Evolutionary conservation across 2,329 filamentous ascomycete species (phyloP).

Genomic region (Xylaria polymorpha): DNA sequence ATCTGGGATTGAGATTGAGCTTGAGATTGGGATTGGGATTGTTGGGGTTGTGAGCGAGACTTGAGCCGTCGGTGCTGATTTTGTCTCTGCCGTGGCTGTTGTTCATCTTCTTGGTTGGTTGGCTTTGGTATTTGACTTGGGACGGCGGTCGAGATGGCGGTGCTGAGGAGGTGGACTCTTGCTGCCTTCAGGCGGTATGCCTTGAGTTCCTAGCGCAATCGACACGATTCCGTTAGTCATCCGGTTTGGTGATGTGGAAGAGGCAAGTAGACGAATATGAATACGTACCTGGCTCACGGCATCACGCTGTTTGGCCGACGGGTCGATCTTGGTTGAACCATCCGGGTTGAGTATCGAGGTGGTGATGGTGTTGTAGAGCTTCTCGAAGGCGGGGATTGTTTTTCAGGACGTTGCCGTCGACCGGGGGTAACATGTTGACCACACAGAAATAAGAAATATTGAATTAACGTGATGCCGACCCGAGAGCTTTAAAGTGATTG

Average conservation of each 20-base stretch:
- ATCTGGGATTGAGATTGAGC: slow-evolving; percentile 32
- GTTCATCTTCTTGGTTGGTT: slow-evolving; percentile 39
- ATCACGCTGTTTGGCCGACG: slow-evolving; percentile 62
- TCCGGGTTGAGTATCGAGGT: slow-evolving; percentile 66
- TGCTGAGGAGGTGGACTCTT: slow-evolving; percentile 62
- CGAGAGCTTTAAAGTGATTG: too few species aligned
- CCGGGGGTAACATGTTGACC: slow-evolving; percentile 65
- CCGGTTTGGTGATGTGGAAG: background rate
- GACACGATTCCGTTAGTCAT: background rate
- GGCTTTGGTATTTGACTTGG: slow-evolving; percentile 40
- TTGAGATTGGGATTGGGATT: slow-evolving; percentile 10
- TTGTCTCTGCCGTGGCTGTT: slow-evolving; percentile 41
- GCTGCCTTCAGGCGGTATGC: slow-evolving; percentile 60
- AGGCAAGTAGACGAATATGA: background rate
- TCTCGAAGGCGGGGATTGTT: slow-evolving; percentile 70
- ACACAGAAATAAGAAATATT: background rate
- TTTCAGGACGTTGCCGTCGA: slow-evolving; percentile 65
- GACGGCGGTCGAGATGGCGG: slow-evolving; percentile 61
- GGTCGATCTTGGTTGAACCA: slow-evolving; percentile 66
- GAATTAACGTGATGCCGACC: background rate
- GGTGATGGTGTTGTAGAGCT: slow-evolving; percentile 66
- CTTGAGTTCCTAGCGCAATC: slow-evolving; percentile 59
- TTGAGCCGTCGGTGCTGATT: slow-evolving; percentile 42
- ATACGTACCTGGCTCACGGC: slow-evolving; percentile 60
- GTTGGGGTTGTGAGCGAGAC: slow-evolving; percentile 41